Evolutionary conservation across 306 rosid species (phyloP).

Genomic region (Acacia melanoxylon): DNA sequence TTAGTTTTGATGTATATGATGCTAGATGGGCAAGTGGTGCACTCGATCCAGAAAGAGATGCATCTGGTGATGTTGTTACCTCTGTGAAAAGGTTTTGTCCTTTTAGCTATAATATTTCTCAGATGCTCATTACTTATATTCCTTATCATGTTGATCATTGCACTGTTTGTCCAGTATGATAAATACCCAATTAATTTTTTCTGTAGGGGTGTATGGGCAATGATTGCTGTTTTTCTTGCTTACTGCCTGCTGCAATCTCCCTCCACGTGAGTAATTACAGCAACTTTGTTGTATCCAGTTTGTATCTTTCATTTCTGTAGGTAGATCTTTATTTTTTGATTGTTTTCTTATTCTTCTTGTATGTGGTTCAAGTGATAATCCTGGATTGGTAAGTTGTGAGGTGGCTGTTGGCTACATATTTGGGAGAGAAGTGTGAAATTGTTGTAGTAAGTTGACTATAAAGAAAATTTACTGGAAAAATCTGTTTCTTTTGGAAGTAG

Average conservation of each 20-base stretch:
- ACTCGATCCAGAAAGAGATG: constrained; percentile 83
- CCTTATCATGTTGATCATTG: constrained; percentile 16
- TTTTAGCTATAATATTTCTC: constrained; percentile 3
- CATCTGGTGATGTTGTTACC: constrained; percentile 78
- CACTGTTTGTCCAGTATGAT: constrained; percentile 9
- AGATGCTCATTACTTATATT: constrained; percentile 2
- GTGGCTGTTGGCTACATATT: not conserved
- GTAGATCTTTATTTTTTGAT: not conserved
- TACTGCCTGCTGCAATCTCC: constrained; percentile 82
- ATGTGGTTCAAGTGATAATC: not conserved
- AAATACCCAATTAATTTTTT: constrained; percentile 27
- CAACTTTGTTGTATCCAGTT: not conserved
- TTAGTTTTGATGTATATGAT: constrained; percentile 23
- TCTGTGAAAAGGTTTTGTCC: constrained; percentile 83
- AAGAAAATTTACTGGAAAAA: not conserved
- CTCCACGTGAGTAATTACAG: constrained; percentile 54
- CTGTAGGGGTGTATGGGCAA: constrained; percentile 80
- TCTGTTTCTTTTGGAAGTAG: not conserved
- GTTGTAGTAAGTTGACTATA: not conserved
- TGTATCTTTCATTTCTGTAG: not conserved
- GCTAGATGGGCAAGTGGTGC: constrained; percentile 96
- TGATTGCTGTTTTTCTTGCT: constrained; percentile 78
- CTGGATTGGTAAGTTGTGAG: constrained; percentile 3
- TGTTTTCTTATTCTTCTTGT: not conserved
- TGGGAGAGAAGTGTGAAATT: not conserved